Evolutionary conservation across 2,329 filamentous ascomycete genomes (phyloP), one percentile per base, ranked within the genome.

Genomic region (Alternaria rosae): DNA sequence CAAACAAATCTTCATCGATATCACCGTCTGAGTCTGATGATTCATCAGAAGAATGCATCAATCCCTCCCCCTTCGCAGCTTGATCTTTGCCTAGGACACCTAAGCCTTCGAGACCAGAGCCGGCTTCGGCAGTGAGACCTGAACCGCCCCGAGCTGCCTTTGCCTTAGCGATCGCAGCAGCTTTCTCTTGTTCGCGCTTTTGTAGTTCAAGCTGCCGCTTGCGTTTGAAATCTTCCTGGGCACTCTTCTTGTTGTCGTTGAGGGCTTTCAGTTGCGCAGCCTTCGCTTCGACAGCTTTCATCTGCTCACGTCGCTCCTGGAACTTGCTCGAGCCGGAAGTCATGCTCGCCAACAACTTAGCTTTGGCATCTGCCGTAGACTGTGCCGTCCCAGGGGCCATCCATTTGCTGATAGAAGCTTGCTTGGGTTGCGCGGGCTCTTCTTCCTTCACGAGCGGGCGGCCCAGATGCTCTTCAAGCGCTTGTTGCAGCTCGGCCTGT

Each of bases 1-100:
- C 88, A 67, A 89, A 90, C 3, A 93, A 86, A 12, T 92, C 90
- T 41, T 89, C 89, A 59, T 90, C 87, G 10, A 92, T 86, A 42
- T 81, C 80, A 30, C 81, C 81, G 6, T 81, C 79, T 12, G 80
- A 78, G 48, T 92, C 89, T 63, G 92, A 91, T 64, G 82, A 81
- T 57, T 84, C 83, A 53, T 95, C 93, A 4, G 88, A 90, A 6
- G 87, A 89, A 43, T 97, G 92, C 93, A 98, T 97, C 78, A 98
- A 93, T 67, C 94, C 93, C 73, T 90, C 91, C 66, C 91, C 91
- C 65, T 86, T 86, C 2, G 87, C 86, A 4, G 87, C 86, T 73
- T 94, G 91, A 57, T 95, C 93, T 79, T 94, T 95, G 61, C 92
- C 92, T 58, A 87, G 83, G 2, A 93, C 84, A 35, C 91, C 87